Evolutionary conservation across 495 filamentous ascomycete species (phyloP), one percentile per base, ranked within the genome.

Genomic region (Trichoderma virens): DNA sequence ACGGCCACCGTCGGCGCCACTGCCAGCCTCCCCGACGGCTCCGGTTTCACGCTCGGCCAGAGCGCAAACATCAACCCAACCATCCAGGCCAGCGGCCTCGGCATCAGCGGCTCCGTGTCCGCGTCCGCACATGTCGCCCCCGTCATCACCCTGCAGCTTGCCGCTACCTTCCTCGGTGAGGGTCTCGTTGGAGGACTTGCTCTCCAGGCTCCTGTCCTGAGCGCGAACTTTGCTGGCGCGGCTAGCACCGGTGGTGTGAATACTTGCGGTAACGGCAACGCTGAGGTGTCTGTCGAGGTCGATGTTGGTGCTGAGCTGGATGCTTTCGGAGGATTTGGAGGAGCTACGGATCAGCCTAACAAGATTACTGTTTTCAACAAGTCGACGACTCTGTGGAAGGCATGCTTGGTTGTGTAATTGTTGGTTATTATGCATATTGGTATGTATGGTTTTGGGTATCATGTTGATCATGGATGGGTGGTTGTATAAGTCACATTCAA

Each of bases 261-360:
- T 18, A 23, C n/a, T 23, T 32, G 63, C 47, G 63, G 63, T 25
- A 34, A 38, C 43, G 39, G 51, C 32, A 43, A 3, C 31, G 63
- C 35, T n/a, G 63, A 35, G 27, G 34, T 64, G 18, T 35, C 28
- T 18, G n/a, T 64, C 1, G 51, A 32, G 25, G 9, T 64, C 5
- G 51, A 56, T 27, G 51, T 60, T 23, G 63, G 63, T 23, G 63
- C 32, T 28, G 47, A 60, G 47, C 27, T 64, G 9, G 51, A 64
- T 56, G 45, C 34, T 32, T 64, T 64, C 35, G 63, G 16, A 7
- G 63, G 63, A 16, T 31, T 59, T 11, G 63, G 63, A 20, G 32
- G 30, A 14, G n/a, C 20, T 8, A n/a, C 3, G 6, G 63, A 64
- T 27, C 13, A 38, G 47, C 63, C 63, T 6, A 60, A 60, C 9